Conservation (phyloP, 2,329 filamentous ascomycete species). For the Elsinoe arachidis region DNA sequence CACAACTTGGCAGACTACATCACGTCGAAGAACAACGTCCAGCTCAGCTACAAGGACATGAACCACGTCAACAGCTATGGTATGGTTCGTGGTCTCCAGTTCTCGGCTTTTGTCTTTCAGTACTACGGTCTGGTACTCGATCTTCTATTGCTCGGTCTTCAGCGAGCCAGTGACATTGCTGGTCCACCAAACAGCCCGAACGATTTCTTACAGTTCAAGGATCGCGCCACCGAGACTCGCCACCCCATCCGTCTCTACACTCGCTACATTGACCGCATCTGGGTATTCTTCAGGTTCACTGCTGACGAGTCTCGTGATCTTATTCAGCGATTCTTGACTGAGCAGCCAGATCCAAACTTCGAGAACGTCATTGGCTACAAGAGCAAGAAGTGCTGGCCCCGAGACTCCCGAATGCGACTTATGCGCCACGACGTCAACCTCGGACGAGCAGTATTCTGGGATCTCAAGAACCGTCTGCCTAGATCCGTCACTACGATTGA, state of each 20-base stretch:
- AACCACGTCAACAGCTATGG: slow-evolving; percentile 98
- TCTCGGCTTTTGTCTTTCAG: slow-evolving; percentile 97
- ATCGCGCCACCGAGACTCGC: slow-evolving; percentile 80
- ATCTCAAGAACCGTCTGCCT: slow-evolving; percentile 91
- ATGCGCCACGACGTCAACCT: slow-evolving; percentile 99
- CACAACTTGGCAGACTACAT: slow-evolving; percentile 99
- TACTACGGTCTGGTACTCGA: slow-evolving; percentile 96
- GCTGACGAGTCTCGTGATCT: slow-evolving; percentile 92
- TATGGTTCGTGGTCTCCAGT: slow-evolving; percentile 94
- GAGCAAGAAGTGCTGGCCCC: slow-evolving; percentile 99
- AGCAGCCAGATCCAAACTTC: slow-evolving; percentile 97
- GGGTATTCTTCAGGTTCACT: slow-evolving; percentile 91
- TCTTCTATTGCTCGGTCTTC: slow-evolving; percentile 79
- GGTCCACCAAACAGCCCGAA: slow-evolving; percentile 90
- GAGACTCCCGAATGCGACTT: slow-evolving; percentile 92
- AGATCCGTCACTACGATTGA: slow-evolving; percentile 94
- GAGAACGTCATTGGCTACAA: slow-evolving; percentile 98
- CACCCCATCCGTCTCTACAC: slow-evolving; percentile 98
- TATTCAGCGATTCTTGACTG: slow-evolving; percentile 94
- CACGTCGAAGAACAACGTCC: slow-evolving; percentile 98
- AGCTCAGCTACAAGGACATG: slow-evolving; percentile 99
- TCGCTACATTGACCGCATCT: slow-evolving; percentile 95
- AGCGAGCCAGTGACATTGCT: slow-evolving; percentile 95
- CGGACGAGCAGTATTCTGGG: slow-evolving; percentile 96
- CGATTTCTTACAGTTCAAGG: slow-evolving; percentile 94